Base-by-base conservation (phyloP, 2,329 filamentous ascomycete species). In the Clarireedia sp. region DNA sequence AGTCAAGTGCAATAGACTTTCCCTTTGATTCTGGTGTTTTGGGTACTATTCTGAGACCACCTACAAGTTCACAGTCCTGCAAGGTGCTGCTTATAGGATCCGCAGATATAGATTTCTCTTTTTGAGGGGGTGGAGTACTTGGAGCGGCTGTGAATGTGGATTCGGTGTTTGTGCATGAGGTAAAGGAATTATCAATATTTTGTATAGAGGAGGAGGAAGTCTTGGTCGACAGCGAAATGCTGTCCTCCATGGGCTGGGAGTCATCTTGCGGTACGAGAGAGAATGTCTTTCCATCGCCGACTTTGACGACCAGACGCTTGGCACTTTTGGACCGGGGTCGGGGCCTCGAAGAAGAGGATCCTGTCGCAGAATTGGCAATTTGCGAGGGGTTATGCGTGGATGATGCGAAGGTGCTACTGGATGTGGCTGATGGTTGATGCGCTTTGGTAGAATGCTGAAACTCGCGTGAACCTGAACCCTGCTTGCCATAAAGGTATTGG, bases 31-130 rank as follows among this genome's bases (percentile, higher is more conserved):
- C 65, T 60, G 67, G 67, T 56, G 65, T 69, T 55, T 65, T 66
- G 40, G 67, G 64, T 29, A 69, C 68, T 58, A 69, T 69, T 37
- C 68, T 65, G 52, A 69, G 61, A 51, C 68, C 67, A 48, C 68
- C 68, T 14, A 67, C 64, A 38, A 69, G 61, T 47, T 64, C 57
- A 59, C 67, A 70, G 51, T 68, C 66, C 62, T 63, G 66, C 47
- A 67, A 67, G 29, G 67, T 65, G 48, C 48, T 60, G 57, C 51
- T 64, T 60, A 64, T 67, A 67, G 59, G 63, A 65, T 67, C 63
- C 45, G 58, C 62, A 62, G 60, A 60, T 63, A 64, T 61, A 51
- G 61, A 51, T 55, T 59, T 59, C 57, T 65, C 62, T 47, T 52
- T 55, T 49, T 62, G 54, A 36, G 64, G 57, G 44, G 61, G 51